These are phyloP conservation scores for Trifolium subterraneum DNA, from an alignment of 306 rosid species.

Conservation along the genomic window DNA sequence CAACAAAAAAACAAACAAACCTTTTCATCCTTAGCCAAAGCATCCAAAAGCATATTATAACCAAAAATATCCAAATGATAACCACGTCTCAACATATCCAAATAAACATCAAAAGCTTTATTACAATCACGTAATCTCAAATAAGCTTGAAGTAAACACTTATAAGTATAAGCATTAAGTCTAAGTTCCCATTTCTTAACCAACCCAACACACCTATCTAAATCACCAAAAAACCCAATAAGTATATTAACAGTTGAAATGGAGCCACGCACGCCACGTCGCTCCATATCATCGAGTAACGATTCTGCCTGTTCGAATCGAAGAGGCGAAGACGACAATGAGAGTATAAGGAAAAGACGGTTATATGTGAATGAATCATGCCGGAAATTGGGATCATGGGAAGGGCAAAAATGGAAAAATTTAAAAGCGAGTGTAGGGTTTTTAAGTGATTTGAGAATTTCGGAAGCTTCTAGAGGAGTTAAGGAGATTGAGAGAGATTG, in stretches of 20 bases:
- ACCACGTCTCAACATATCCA: slow-evolving; percentile 62
- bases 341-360: slow-evolving; percentile 84
- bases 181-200: slow-evolving; percentile 78
- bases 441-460: slow-evolving; percentile 75
- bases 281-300: slow-evolving; percentile 67
- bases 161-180: slow-evolving; percentile 76
- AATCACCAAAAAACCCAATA: slow-evolving; percentile 64
- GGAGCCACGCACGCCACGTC: slow-evolving; percentile 55
- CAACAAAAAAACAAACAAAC: slow-evolving; percentile 40
- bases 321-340: slow-evolving; percentile 62
- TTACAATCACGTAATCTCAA: slow-evolving; percentile 60
- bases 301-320: slow-evolving; percentile 60
- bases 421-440: slow-evolving; percentile 65
- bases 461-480: slow-evolving; percentile 80
- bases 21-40: slow-evolving; percentile 75
- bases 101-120: slow-evolving; percentile 61
- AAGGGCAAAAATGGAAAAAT: slow-evolving; percentile 82
- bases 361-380: slow-evolving; percentile 79
- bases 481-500: slow-evolving; percentile 67
- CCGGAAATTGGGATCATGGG: slow-evolving; percentile 64
- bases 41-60: slow-evolving; percentile 85
- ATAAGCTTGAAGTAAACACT: slow-evolving; percentile 90
- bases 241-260: slow-evolving; percentile 86
- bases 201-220: slow-evolving; percentile 60
- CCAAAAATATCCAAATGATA: slow-evolving; percentile 70